phyloP scores from a whole-genome alignment of 2,329 filamentous ascomycete species.

The Neoarthrinium moseri region DNA sequence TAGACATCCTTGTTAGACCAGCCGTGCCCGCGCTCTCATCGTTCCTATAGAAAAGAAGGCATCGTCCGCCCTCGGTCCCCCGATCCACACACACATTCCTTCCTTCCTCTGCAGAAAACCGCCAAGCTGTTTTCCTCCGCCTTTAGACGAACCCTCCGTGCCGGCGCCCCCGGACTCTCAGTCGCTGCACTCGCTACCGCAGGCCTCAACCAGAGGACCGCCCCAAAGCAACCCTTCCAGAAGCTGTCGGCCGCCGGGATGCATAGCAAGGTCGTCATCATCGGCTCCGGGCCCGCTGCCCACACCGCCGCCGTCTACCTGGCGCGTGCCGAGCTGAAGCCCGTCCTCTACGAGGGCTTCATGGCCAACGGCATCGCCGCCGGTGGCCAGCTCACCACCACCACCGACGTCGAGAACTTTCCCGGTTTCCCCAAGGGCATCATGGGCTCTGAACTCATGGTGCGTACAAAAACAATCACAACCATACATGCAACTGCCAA shows the following conservation, averaged over 20 bases:
- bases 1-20: too few species aligned
- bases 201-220: slow-evolving; percentile 51
- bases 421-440: slow-evolving; percentile 91
- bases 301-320: slow-evolving; percentile 98
- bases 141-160: slow-evolving; percentile 74
- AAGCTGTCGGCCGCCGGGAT: slow-evolving; percentile 57
- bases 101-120: slow-evolving; percentile 42
- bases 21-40: slow-evolving; percentile 7
- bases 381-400: slow-evolving; percentile 95
- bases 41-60: too few species aligned
- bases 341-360: slow-evolving; percentile 96
- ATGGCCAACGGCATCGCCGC: slow-evolving; percentile 95
- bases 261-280: slow-evolving; percentile 91
- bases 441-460: slow-evolving; percentile 85
- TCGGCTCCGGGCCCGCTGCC: slow-evolving; percentile 94
- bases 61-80: too few species aligned
- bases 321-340: slow-evolving; percentile 89
- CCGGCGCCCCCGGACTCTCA: slow-evolving; percentile 70
- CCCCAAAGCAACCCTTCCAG: slow-evolving; percentile 34
- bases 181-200: slow-evolving; percentile 67
- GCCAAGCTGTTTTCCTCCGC: slow-evolving; percentile 92
- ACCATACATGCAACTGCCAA: background rate
- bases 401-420: slow-evolving; percentile 98
- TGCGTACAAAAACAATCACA: too few species aligned
- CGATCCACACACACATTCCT: too few species aligned